Base-by-base conservation (phyloP, 1,139 yeast species). In the Candida labiduridarum region DNA sequence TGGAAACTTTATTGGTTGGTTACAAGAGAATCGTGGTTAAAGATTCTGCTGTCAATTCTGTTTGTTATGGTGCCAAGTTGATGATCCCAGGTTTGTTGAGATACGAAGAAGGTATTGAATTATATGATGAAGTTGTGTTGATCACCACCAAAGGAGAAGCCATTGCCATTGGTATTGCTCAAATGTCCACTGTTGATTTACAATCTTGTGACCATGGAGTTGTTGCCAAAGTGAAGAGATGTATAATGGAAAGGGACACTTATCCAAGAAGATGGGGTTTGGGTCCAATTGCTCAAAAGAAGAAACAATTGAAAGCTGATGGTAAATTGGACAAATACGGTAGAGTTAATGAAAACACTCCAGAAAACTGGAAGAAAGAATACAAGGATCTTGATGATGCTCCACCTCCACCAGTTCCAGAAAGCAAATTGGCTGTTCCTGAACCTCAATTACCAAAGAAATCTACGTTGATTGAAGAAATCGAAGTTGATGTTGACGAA, bases 221-320 rank as follows among this genome's bases (percentile, higher is more conserved):
- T 58, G 99, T 94, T 65, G 97, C 99, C 59, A 91, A 90, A 79
- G 96, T 94, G 67, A 94, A 94, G 83, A 89, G 99, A 79, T 92
- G 98, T 79, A 94, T 94, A 64, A 94, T 94, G 99, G 99, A 94
- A 79, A 87, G 99, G 79, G 99, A 94, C 72, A 84, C 96, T 50
- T 94, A 94, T 74, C 99, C 99, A 76, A 89, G 99, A 83, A 87
- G 98, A 83, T 94, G 99, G 99, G 99, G 99, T 57, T 79, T 94
- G 64, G 99, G 99, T 63, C 99, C 99, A 64, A 90, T 92, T 68
- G 99, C 99, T 56, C 92, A 89, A 75, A 91, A 90, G 87, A 94
- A 94, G 88, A 94, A 94, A 82, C 96, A 92, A 78, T 79, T 94
- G 81, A 94, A 92, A 83, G 89, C 96, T 51, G 97, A 89, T 60